Evolutionary conservation across 140 eudicot species (phyloP).

Genomic region (Erigeron philadelphicus): DNA sequence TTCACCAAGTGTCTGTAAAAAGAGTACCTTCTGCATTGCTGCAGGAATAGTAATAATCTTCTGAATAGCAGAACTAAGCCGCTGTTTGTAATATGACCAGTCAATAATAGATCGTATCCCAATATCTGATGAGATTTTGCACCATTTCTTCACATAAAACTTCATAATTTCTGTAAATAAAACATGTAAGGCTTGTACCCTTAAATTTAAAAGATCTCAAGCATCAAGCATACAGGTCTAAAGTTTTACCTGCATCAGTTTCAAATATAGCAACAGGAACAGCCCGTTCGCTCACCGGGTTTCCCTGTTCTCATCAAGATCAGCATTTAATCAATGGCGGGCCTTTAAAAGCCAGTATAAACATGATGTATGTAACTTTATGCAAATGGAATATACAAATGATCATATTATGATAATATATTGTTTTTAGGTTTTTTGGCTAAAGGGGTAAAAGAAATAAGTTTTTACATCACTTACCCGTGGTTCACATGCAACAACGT

Average conservation of each 20-base stretch:
- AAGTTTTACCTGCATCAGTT: conserved; percentile 69
- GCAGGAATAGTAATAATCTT: conserved; percentile 96
- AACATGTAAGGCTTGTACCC: conserved; percentile 14
- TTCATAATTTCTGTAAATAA: conserved; percentile 71
- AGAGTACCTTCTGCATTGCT: conserved; percentile 90
- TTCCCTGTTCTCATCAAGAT: conserved; percentile 60
- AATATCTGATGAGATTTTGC: conserved; percentile 87
- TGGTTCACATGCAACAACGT: conserved; percentile 97
- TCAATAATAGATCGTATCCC: conserved; percentile 94
- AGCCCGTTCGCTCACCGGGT: conserved; percentile 96
- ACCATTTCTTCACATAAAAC: conserved; percentile 88
- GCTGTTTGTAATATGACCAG: conserved; percentile 97
- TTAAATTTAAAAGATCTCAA: not conserved
- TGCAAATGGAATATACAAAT: conserved; percentile 4
- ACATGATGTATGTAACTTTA: not conserved
- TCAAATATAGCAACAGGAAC: conserved; percentile 99
- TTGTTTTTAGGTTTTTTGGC: not conserved
- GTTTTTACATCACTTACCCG: conserved; percentile 41
- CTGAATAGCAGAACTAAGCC: conserved; percentile 93
- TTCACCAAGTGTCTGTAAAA: conserved; percentile 10
- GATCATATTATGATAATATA: not conserved
- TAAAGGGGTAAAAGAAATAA: not conserved
- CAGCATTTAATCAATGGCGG: conserved; percentile 18
- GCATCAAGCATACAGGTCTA: conserved; percentile 1
- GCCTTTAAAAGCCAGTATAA: conserved; percentile 3